A percentile compares a stretch with the other conserved stretches of the same genome.
Conservation (phyloP, 2,329 filamentous ascomycete species). For the Penicillium oxalicum region DNA sequence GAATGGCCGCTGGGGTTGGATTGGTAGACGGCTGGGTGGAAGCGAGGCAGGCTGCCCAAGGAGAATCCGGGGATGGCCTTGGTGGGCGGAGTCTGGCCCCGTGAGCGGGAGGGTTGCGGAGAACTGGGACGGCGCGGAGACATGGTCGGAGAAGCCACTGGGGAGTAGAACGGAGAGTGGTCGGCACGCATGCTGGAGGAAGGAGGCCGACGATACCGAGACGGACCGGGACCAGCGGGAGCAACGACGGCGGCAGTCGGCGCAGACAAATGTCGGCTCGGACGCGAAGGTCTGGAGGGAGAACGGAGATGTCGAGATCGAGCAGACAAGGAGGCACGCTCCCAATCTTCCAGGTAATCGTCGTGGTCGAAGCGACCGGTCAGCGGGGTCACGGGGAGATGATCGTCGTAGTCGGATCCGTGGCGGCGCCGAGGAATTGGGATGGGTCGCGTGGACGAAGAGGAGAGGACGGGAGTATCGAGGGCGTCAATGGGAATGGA, state of each 20-base stretch:
- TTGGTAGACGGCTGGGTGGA: constrained; percentile 43
- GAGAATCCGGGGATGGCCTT: constrained; percentile 36
- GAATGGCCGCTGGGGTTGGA: constrained; percentile 21
- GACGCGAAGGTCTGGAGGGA: constrained; percentile 11
- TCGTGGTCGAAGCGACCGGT: constrained; percentile 35
- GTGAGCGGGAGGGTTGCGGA: constrained; percentile 30
- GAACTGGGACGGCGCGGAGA: constrained; percentile 30
- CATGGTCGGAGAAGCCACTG: constrained; percentile 29
- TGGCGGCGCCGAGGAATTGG: constrained; percentile 29
- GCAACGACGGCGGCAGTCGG: too few species aligned
- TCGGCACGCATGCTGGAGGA: constrained; percentile 30
- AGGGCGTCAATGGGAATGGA: constrained; percentile 19
- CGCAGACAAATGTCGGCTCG: constrained; percentile 7
- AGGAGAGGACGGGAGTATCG: constrained; percentile 25
- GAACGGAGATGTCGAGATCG: constrained; percentile 13
- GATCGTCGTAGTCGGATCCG: constrained; percentile 22
- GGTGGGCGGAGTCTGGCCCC: constrained; percentile 24
- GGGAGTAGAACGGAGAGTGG: constrained; percentile 28
- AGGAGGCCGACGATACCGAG: background rate
- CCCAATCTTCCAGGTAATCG: constrained; percentile 30
- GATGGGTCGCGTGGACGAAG: constrained; percentile 31
- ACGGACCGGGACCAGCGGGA: too few species aligned
- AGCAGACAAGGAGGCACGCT: constrained; percentile 19
- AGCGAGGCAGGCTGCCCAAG: constrained; percentile 40
- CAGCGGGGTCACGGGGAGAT: constrained; percentile 34